A percentile compares a stretch with the other conserved stretches of the same genome.
Conservation (phyloP, 1,284 basidiomycete genomes). For the Taiwanofungus camphoratus region DNA sequence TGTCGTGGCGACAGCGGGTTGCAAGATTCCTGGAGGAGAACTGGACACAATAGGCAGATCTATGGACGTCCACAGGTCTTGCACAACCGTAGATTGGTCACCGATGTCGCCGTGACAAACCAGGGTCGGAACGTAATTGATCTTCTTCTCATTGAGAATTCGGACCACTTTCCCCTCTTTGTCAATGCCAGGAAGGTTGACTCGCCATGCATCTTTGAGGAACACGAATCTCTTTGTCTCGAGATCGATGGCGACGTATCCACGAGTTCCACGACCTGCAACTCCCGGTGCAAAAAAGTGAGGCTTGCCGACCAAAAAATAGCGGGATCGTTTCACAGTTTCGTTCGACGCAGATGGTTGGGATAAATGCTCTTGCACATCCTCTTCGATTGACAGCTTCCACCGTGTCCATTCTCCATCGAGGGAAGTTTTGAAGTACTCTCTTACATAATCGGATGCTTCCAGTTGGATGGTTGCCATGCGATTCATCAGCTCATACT, state of each 20-base stretch:
- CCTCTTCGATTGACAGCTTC: conserved; percentile 1
- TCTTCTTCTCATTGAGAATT: conserved; percentile 4
- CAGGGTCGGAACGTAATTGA: conserved; percentile 9
- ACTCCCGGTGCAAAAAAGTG: neutral
- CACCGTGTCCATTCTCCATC: conserved; percentile 1
- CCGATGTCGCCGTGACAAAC: conserved; percentile 9
- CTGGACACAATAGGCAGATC: neutral
- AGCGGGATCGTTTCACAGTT: too few relatives aligned
- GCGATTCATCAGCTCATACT: neutral
- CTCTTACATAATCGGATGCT: neutral
- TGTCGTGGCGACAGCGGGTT: too few relatives aligned
- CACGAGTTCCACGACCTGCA: conserved; percentile 1
- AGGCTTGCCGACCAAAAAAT: conserved; percentile 8
- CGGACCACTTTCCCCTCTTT: conserved; percentile 5
- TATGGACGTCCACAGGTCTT: neutral
- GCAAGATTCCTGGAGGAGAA: too few relatives aligned
- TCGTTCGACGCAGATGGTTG: neutral
- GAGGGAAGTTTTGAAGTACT: conserved; percentile 3
- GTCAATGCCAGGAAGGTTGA: neutral
- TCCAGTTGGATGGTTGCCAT: neutral
- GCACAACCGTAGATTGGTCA: conserved; percentile 1
- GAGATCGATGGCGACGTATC: conserved; percentile 1
- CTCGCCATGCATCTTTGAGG: conserved; percentile 11
- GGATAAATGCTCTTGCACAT: neutral
- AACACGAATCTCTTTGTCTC: neutral